Conservation (phyloP, 2,329 filamentous ascomycete species). For the Ilyonectria robusta region DNA sequence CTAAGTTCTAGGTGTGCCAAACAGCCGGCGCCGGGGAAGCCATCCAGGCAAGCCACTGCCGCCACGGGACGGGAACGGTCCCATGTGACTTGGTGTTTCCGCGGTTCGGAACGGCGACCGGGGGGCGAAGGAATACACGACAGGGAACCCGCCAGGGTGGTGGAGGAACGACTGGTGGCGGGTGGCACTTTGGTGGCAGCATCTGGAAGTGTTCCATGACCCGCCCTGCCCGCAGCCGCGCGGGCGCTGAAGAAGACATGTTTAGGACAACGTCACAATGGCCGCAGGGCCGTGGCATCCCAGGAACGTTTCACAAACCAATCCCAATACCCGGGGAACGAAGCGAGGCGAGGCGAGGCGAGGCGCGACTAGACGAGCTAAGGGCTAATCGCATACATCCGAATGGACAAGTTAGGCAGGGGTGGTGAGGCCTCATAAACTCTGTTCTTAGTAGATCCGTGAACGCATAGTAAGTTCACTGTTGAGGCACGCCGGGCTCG, state of each 20-base stretch:
- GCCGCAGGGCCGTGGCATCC: slow-evolving; percentile 1
- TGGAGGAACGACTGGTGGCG: background rate
- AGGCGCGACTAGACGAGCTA: slow-evolving; percentile 25
- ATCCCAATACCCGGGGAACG: slow-evolving; percentile 11
- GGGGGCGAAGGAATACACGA: slow-evolving; percentile 1
- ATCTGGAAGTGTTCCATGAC: slow-evolving; percentile 44
- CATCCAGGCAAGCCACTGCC: slow-evolving; percentile 11
- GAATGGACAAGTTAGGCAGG: slow-evolving; percentile 22
- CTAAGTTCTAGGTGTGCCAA: background rate
- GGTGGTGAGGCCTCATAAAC: background rate
- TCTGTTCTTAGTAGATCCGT: slow-evolving; percentile 9
- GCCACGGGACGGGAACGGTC: slow-evolving; percentile 18
- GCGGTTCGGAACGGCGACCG: slow-evolving; percentile 3
- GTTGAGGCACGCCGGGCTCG: slow-evolving; percentile 30
- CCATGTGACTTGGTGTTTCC: slow-evolving; percentile 8
- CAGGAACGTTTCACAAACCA: slow-evolving; percentile 17
- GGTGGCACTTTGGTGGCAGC: slow-evolving; percentile 34
- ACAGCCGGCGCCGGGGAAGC: slow-evolving; percentile 5
- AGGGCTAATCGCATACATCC: slow-evolving; percentile 4
- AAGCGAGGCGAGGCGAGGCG: slow-evolving; percentile 27
- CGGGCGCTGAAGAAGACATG: slow-evolving; percentile 15
- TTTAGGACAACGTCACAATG: slow-evolving; percentile 60
- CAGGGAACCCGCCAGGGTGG: background rate
- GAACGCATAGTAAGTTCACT: background rate
- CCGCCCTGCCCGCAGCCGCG: slow-evolving; percentile 9